Evolutionary conservation across 495 filamentous ascomycete genomes (phyloP).

Genomic region (Annulohypoxylon moriforme): DNA sequence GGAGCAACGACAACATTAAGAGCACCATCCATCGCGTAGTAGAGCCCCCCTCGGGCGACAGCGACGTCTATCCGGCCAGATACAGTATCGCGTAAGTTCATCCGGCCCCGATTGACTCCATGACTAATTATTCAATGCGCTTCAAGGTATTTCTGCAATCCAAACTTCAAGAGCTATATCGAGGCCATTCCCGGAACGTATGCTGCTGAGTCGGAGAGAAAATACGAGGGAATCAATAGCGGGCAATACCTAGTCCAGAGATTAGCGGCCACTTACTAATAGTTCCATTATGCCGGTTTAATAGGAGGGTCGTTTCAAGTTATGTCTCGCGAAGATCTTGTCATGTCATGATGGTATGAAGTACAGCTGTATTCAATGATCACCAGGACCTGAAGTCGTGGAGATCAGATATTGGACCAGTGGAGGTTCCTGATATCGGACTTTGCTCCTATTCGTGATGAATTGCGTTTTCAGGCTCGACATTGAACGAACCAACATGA

Average conservation of each 20-base stretch:
- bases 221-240: slow-evolving; percentile 81
- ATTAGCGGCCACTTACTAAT: slow-evolving; percentile 75
- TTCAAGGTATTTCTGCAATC: slow-evolving; percentile 89
- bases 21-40: slow-evolving; percentile 91
- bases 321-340: slow-evolving; percentile 20
- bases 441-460: slow-evolving; percentile 21
- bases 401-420: slow-evolving; percentile 24
- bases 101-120: neutral
- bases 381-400: slow-evolving; percentile 13
- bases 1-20: slow-evolving; percentile 91
- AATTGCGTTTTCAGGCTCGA: slow-evolving; percentile 7
- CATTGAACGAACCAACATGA: slow-evolving; percentile 29
- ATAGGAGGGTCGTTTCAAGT: slow-evolving; percentile 1
- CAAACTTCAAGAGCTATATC: slow-evolving; percentile 80
- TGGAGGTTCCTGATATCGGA: slow-evolving; percentile 15
- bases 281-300: neutral
- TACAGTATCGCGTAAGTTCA: slow-evolving; percentile 74
- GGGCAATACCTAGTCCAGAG: slow-evolving; percentile 87
- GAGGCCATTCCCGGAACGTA: slow-evolving; percentile 91
- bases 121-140: neutral
- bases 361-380: slow-evolving; percentile 17
- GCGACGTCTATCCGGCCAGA: slow-evolving; percentile 67
- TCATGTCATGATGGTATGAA: slow-evolving; percentile 17
- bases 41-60: slow-evolving; percentile 71
- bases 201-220: slow-evolving; percentile 73